Base-by-base conservation (phyloP, 306 rosid genomes). In the Fagus sylvatica region DNA sequence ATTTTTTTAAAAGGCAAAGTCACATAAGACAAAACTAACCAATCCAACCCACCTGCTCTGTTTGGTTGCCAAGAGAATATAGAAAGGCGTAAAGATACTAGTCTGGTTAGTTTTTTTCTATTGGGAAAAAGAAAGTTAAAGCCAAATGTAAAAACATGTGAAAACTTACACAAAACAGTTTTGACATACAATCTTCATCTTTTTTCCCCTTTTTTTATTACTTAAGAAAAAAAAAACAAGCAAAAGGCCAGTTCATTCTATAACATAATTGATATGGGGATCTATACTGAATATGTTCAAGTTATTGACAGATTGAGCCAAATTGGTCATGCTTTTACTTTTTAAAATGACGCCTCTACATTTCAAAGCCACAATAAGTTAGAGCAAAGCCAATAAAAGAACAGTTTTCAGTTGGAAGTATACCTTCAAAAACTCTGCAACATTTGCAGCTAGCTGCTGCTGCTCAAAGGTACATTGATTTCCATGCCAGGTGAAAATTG, bases 401-500 rank as follows among this genome's bases (percentile, higher is more conserved):
- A 49, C 28, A 59, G 28, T 34, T 13, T 46, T 66, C 12, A 9
- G 30, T 17, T 54, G 64, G 30, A 79, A 65, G 55, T 32, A 71
- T 81, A 96, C 99, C 98, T 87, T 91, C 81, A 96, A 77, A 89
- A 96, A 90, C 54, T 96, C 98, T 73, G 94, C 94, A 78, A 96
- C 90, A 85, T 87, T 96, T 73, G 97, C 91, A 39, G 91, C 96
- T 71, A 91, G 87, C 83, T 90, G 98, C 84, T 96, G 99, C 90
- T 96, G 99, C 77, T 96, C 99, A 76, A 84, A 71, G 41, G 96
- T 83, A 78, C 91, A 83, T 83, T 93, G 99, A 78, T 89, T 96
- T 84, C 98, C 99, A 76, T 91, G 97, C 99, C 99, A 96, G 54
- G 87, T 80, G 80, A 96, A 96, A 80, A 93, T 71, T 48, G 99